phyloP scores from a whole-genome alignment of 306 rosid genomes.

The Prunus mume region DNA sequence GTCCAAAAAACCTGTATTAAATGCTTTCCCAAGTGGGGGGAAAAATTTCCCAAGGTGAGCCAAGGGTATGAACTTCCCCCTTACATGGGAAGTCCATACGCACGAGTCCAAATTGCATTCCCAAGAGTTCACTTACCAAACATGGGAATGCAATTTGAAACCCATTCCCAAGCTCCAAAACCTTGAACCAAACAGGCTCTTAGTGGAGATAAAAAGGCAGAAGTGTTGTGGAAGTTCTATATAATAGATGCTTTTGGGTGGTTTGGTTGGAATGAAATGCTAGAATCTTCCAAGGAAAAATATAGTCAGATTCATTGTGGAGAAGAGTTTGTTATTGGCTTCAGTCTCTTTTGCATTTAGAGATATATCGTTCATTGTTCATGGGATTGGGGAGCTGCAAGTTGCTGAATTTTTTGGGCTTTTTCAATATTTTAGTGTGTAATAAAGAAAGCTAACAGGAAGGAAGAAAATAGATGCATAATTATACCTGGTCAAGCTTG shows the following conservation, averaged over 20 bases:
- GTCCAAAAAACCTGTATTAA: too few relatives aligned
- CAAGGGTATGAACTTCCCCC: too few relatives aligned
- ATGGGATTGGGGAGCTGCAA: neutral
- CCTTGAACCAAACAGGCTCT: too few relatives aligned
- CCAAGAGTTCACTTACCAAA: too few relatives aligned
- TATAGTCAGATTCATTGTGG: neutral
- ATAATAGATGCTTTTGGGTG: neutral
- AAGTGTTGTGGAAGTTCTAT: neutral
- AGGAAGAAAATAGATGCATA: slow-evolving; percentile 9
- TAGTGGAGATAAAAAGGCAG: neutral
- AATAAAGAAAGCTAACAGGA: slow-evolving; percentile 7
- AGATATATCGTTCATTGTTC: neutral
- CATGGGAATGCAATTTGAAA: too few relatives aligned
- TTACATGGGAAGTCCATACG: too few relatives aligned
- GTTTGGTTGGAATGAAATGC: neutral
- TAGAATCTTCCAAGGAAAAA: neutral
- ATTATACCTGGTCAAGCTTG: slow-evolving; percentile 91
- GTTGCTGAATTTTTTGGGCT: neutral
- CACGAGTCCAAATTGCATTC: too few relatives aligned
- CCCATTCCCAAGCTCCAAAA: too few relatives aligned
- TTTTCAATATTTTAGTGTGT: neutral
- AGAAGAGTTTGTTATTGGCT: neutral
- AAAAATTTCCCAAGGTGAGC: too few relatives aligned
- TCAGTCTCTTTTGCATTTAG: neutral
- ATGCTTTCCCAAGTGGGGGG: too few relatives aligned